phyloP scores from a whole-genome alignment of 2,329 filamentous ascomycete species.

The Drechslerella coelobrocha region DNA sequence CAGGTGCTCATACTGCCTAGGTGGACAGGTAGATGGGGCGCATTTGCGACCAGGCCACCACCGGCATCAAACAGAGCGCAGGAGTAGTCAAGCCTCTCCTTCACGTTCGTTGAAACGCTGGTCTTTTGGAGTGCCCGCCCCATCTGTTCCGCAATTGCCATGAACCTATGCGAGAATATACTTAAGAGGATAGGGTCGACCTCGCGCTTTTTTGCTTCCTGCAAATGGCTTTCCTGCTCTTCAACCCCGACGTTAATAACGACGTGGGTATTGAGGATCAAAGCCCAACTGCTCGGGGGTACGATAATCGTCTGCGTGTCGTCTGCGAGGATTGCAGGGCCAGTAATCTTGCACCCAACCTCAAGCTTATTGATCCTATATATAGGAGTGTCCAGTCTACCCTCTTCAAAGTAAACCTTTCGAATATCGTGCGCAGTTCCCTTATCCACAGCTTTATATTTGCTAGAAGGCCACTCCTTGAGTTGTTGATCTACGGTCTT shows the following conservation, averaged over 20 bases:
- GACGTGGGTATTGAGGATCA: conserved; percentile 84
- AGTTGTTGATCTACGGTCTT: conserved; percentile 86
- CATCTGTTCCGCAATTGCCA: conserved; percentile 87
- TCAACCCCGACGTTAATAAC: conserved; percentile 78
- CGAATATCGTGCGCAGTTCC: conserved; percentile 67
- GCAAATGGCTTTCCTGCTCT: conserved; percentile 41
- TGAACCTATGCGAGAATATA: conserved; percentile 82
- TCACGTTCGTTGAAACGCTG: conserved; percentile 79
- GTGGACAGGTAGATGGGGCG: conserved; percentile 81
- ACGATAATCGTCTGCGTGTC: conserved; percentile 92
- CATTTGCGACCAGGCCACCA: conserved; percentile 78
- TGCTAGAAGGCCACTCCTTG: conserved; percentile 68
- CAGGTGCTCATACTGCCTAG: conserved; percentile 86
- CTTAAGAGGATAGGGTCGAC: conserved; percentile 79
- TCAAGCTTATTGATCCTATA: conserved; percentile 79
- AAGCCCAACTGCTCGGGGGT: conserved; percentile 75
- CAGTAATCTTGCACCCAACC: conserved; percentile 74
- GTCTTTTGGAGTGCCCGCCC: conserved; percentile 79
- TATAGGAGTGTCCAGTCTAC: conserved; percentile 76
- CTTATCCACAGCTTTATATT: conserved; percentile 60
- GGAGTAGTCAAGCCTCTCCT: conserved; percentile 82
- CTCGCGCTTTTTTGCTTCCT: conserved; percentile 55
- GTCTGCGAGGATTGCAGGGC: conserved; percentile 85
- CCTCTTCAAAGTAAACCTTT: conserved; percentile 83
- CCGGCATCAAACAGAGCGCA: conserved; percentile 80